A percentile compares a stretch with the other conserved stretches of the same genome.
phyloP scores from a whole-genome alignment of 768 basidiomycete genomes.

The Cytidiella melzeri region DNA sequence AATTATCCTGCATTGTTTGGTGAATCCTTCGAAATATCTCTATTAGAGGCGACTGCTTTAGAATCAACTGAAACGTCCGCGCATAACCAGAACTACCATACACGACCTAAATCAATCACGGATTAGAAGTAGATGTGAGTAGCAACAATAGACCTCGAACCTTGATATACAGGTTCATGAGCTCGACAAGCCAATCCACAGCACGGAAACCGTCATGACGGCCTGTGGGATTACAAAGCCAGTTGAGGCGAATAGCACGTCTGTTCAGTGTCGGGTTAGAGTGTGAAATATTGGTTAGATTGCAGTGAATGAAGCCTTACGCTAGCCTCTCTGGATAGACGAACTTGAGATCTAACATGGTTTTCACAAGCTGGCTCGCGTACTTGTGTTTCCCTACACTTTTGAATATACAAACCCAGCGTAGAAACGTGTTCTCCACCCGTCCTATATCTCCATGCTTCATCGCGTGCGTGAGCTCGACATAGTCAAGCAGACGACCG shows the following conservation, averaged over 20 bases:
- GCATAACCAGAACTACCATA: too few species aligned
- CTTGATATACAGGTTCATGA: slow-evolving; percentile 38
- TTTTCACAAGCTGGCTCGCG: slow-evolving; percentile 17
- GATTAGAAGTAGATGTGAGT: too few species aligned
- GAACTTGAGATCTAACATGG: slow-evolving; percentile 18
- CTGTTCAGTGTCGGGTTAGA: slow-evolving; percentile 1
- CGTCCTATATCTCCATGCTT: slow-evolving; percentile 29
- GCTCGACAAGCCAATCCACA: slow-evolving; percentile 37
- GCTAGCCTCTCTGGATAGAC: slow-evolving; percentile 17
- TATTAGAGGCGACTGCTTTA: too few species aligned
- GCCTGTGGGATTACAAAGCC: slow-evolving; percentile 33
- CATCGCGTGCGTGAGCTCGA: slow-evolving; percentile 30
- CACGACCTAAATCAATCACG: too few species aligned
- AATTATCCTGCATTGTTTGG: too few species aligned
- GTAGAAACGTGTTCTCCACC: slow-evolving; percentile 21
- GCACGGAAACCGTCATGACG: slow-evolving; percentile 24
- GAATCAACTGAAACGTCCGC: too few species aligned
- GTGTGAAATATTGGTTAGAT: neutral
- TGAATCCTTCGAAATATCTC: too few species aligned
- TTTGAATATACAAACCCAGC: slow-evolving; percentile 27
- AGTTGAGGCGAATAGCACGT: slow-evolving; percentile 15
- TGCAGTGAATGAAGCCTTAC: too few species aligned
- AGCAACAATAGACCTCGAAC: too few species aligned
- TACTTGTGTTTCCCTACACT: slow-evolving; percentile 27
- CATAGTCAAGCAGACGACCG: slow-evolving; percentile 33